These are phyloP conservation scores for Tagetes patula DNA, from an alignment of 129 eudicot species.

Conservation along the genomic window DNA sequence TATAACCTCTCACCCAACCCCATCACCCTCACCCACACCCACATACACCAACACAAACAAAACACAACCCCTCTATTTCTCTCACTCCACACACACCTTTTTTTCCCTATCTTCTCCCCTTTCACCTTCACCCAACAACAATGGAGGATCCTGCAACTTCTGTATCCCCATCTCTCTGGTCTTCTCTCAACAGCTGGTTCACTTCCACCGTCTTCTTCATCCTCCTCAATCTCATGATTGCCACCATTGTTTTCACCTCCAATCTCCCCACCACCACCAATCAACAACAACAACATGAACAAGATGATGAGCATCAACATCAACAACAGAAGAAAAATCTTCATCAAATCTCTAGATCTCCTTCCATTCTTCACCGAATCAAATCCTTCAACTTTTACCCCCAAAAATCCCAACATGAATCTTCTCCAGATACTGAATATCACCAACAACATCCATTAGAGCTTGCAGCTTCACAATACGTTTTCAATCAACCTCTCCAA, in stretches of 20 bases:
- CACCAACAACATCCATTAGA: slow-evolving; percentile 27
- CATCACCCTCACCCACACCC: neutral
- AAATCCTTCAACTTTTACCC: slow-evolving; percentile 58
- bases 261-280: slow-evolving; percentile 39
- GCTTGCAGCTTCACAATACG: slow-evolving; percentile 41
- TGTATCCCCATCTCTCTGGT: slow-evolving; percentile 55
- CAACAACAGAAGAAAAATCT: slow-evolving; percentile 5
- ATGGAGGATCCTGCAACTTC: slow-evolving; percentile 70
- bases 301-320: neutral
- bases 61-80: neutral
- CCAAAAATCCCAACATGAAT: slow-evolving; percentile 37
- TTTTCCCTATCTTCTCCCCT: neutral
- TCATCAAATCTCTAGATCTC: slow-evolving; percentile 45
- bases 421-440: slow-evolving; percentile 19
- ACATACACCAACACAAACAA: neutral
- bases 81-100: slow-evolving; percentile 9
- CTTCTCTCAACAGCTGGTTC: slow-evolving; percentile 79
- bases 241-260: slow-evolving; percentile 76
- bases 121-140: slow-evolving; percentile 15
- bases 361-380: slow-evolving; percentile 72
- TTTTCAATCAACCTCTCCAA: slow-evolving; percentile 33
- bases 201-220: slow-evolving; percentile 87
- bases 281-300: slow-evolving; percentile 16
- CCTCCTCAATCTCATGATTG: slow-evolving; percentile 84
- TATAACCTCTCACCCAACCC: neutral